Evolutionary conservation across 768 basidiomycete genomes (phyloP), one percentile per base, ranked within the genome.

Genomic region (Podaxis sp.): DNA sequence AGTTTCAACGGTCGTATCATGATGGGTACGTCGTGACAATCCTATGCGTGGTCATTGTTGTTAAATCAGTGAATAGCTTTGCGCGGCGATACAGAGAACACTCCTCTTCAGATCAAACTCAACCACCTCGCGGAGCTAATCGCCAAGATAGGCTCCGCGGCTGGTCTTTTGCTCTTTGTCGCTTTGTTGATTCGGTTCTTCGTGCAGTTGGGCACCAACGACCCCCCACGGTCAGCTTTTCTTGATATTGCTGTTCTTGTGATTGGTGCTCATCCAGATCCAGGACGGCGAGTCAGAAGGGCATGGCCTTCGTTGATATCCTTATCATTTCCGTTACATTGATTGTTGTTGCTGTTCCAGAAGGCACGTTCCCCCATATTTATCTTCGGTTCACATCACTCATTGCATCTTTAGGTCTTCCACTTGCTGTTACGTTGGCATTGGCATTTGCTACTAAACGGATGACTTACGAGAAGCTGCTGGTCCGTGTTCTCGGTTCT

Each of bases 1-100:
- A 93, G 90, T 67, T 99, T 98, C 76, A 95, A 98, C 72, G 97
- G 97, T 44, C 86, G 95, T 51, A 95, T 98, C 69, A 95, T 99
- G 93, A 96, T 96, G 89, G 91, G 95, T 96, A 70, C 39, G 89
- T 77, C 17, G 12, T 17, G 4, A 51, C 19, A 63, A 46, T 61
- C 57, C 42, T 52, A 30, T 51, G 61, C 52, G 6, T 54, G 22
- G 28, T 24, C 26, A 24, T 63, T 15, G 17, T 52, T 58, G 59
- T 53, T 39, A 59, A 48, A 48, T 42, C 26, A 30, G 7, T 42
- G 54, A 64, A 57, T 61, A 96, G 95, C 93, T 54, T 85, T 99
- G 52, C 90, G 91, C 58, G 88, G 89, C 4, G 94, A 95, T 63
- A 71, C 89, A 2, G 95, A 96, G 72, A 86, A 90, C 65, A 99